phyloP scores from a whole-genome alignment of 2,329 filamentous ascomycete species.

The Cladosporium sp. region DNA sequence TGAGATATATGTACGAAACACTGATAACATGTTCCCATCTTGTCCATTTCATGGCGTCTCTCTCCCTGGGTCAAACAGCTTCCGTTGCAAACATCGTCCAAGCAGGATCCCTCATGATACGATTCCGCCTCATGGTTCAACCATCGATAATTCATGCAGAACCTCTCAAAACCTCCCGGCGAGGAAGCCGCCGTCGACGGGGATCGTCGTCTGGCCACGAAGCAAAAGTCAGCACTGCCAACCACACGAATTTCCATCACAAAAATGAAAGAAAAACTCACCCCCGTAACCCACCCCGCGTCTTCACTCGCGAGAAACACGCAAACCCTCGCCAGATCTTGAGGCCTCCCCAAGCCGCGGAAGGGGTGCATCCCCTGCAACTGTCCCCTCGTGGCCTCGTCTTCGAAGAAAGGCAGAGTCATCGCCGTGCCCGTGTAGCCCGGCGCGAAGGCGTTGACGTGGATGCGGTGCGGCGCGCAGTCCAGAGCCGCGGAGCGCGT shows the following conservation, averaged over 20 bases:
- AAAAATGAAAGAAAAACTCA: background rate
- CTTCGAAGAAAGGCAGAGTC: constrained; percentile 20
- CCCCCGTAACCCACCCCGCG: constrained; percentile 76
- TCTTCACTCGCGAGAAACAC: constrained; percentile 79
- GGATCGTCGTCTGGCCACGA: constrained; percentile 13
- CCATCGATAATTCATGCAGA: background rate
- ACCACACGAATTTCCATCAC: background rate
- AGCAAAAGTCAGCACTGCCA: background rate
- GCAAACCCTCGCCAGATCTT: constrained; percentile 74
- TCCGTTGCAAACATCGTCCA: too few relatives aligned
- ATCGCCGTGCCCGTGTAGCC: constrained; percentile 24
- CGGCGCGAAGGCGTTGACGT: constrained; percentile 28
- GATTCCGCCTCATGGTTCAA: too few relatives aligned
- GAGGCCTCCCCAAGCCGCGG: constrained; percentile 65
- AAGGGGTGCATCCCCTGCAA: constrained; percentile 80
- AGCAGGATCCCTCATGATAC: too few relatives aligned
- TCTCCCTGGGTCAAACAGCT: too few relatives aligned
- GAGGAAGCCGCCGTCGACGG: constrained; percentile 18
- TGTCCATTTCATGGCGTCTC: too few relatives aligned
- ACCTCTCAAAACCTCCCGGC: background rate
- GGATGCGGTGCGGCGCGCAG: constrained; percentile 26
- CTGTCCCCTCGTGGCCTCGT: constrained; percentile 60
- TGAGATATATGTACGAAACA: too few relatives aligned
- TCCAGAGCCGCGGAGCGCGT: constrained; percentile 26
- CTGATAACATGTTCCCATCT: too few relatives aligned